Evolutionary conservation across 495 filamentous ascomycete species (phyloP).

Genomic region (Penicillium atrosanguineum): DNA sequence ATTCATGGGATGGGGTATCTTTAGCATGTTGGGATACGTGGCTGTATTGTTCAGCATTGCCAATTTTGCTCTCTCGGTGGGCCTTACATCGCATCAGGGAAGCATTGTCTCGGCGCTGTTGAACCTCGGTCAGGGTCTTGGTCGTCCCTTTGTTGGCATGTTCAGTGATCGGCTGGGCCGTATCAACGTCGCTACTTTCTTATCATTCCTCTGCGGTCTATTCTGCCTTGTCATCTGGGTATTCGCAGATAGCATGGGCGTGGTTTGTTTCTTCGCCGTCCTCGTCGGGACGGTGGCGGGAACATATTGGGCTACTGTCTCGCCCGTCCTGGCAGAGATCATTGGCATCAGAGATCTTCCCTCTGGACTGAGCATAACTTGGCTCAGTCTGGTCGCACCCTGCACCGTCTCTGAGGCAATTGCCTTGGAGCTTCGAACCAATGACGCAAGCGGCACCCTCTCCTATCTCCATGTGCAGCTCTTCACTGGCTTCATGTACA

Average conservation of each 20-base stretch:
- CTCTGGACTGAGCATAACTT: conserved; percentile 69
- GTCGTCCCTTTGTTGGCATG: conserved; percentile 70
- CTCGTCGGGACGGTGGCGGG: conserved; percentile 69
- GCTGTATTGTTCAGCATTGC: conserved; percentile 75
- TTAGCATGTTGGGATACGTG: conserved; percentile 73
- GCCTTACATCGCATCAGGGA: conserved; percentile 64
- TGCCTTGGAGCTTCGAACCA: conserved; percentile 60
- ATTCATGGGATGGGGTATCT: conserved; percentile 64
- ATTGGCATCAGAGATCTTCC: conserved; percentile 71
- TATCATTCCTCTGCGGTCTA: conserved; percentile 63
- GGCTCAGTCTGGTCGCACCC: conserved; percentile 70
- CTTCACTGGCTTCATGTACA: conserved; percentile 65
- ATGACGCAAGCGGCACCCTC: conserved; percentile 30
- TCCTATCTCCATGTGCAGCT: conserved; percentile 63
- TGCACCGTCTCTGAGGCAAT: conserved; percentile 75
- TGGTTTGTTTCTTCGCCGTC: conserved; percentile 68
- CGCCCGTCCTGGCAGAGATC: conserved; percentile 74
- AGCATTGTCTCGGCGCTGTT: conserved; percentile 69
- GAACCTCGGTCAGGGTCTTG: conserved; percentile 68
- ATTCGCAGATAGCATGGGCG: conserved; percentile 61
- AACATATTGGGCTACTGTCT: conserved; percentile 68
- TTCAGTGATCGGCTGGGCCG: conserved; percentile 69
- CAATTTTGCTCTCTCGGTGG: conserved; percentile 66
- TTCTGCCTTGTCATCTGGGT: conserved; percentile 73
- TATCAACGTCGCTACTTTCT: conserved; percentile 66